Conservation (phyloP, 805 yeast species). For the Pichia deserticola region DNA sequence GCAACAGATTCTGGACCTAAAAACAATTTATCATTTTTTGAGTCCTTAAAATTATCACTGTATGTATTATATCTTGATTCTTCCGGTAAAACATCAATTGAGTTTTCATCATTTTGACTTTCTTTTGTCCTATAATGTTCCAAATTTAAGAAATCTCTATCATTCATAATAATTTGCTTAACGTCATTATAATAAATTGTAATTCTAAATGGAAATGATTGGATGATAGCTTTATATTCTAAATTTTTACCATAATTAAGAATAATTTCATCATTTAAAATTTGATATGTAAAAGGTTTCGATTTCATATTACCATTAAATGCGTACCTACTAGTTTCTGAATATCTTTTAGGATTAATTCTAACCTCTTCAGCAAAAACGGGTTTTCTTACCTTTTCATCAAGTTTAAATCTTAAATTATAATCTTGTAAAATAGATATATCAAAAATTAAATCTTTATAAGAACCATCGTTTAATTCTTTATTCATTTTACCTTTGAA, state of each 20-base stretch:
- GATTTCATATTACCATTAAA: conserved; percentile 26
- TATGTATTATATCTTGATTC: conserved; percentile 66
- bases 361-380: conserved; percentile 1
- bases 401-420: conserved; percentile 53
- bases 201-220: conserved; percentile 43
- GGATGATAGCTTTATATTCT: conserved; percentile 37
- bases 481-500: conserved; percentile 45
- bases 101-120: conserved; percentile 29
- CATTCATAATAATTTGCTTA: conserved; percentile 55
- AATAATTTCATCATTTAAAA: conserved; percentile 15
- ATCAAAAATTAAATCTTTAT: conserved; percentile 46
- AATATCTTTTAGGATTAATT: conserved; percentile 43
- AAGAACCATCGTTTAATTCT: conserved; percentile 31
- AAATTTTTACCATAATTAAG: conserved; percentile 31
- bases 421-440: conserved; percentile 50
- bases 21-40: conserved; percentile 56
- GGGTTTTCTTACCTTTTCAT: conserved; percentile 47
- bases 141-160: conserved; percentile 60
- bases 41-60: conserved; percentile 63
- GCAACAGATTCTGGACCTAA: conserved; percentile 89
- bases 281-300: conserved; percentile 19
- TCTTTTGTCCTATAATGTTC: conserved; percentile 66
- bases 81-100: conserved; percentile 40
- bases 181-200: conserved; percentile 38
- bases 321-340: conserved; percentile 55